A percentile compares a stretch with the other conserved stretches of the same genome.
These are phyloP conservation scores for Lodderomyces oxycetoniae DNA, from an alignment of 1,139 yeast genomes.

Conservation along the genomic window DNA sequence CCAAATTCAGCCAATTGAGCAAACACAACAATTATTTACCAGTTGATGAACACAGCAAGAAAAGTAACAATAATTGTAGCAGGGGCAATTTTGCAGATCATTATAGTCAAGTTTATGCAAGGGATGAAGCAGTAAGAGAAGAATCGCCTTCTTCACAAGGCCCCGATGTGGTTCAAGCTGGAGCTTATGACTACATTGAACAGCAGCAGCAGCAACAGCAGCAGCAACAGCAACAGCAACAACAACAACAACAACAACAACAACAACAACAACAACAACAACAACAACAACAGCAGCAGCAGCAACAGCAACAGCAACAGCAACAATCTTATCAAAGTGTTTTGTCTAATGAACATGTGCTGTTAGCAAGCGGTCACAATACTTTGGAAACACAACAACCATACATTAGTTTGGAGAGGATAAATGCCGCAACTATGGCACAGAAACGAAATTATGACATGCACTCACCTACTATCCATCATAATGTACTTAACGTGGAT, in stretches of 20 bases:
- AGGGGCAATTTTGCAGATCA: conserved; percentile 17
- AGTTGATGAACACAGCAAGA: conserved; percentile 7
- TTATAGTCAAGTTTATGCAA: conserved; percentile 25
- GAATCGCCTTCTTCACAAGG: too few relatives aligned
- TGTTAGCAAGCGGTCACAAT: conserved; percentile 6
- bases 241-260: conserved; percentile 1
- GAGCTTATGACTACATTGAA: too few relatives aligned
- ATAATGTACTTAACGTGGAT: conserved; percentile 3
- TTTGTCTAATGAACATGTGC: not conserved
- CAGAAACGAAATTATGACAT: conserved; percentile 4
- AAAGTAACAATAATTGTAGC: not conserved
- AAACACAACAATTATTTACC: not conserved
- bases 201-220: conserved; percentile 4
- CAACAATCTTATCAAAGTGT: not conserved
- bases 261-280: not conserved
- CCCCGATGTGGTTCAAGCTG: too few relatives aligned
- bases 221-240: not conserved
- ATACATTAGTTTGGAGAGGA: conserved; percentile 15
- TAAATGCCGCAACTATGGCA: conserved; percentile 12
- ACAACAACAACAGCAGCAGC: conserved; percentile 3
- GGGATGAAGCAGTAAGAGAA: conserved; percentile 11
- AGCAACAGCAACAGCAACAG: not conserved
- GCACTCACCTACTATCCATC: conserved; percentile 6
- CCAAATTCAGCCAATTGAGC: conserved; percentile 9
- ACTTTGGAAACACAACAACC: conserved; percentile 10